Base-by-base conservation (phyloP, 2,329 filamentous ascomycete genomes). In the Akanthomyces lecanii region DNA sequence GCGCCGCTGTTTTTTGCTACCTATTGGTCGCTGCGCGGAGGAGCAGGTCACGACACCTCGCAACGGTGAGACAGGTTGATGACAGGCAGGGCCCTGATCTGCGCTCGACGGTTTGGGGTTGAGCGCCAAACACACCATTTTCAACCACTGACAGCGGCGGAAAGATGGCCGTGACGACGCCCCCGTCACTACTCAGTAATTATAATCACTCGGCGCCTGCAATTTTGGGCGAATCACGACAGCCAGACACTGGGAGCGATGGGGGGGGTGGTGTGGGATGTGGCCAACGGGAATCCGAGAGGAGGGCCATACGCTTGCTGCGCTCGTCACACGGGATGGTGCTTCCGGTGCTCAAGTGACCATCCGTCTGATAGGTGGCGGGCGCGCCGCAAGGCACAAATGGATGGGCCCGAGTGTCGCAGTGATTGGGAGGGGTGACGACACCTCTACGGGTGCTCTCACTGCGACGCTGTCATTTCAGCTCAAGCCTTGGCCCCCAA, bases 381-480 rank as follows among this genome's bases (percentile, higher is more conserved):
- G 48, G 8, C 48, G 48, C 48, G 48, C 48, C 28, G 48, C 48
- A 51, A 57, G 28, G 40, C 25, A 56, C 25, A 44, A 44, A 14
- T 25, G 16, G n/a, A 21, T 8, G 28, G 18, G 25, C 16, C 53
- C 5, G 11, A n/a, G 21, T 53, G 50, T 38, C n/a, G n/a, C n/a
- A 21, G 53, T 23, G 18, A 30, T 55, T 42, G 28, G 25, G 25
- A 16, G 25, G 42, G 30, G 40, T 45, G 54, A 47, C n/a, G 28
- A 36, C 25, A 33, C 25, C 23, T 36, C 12, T 23, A 42, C 42
- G 42, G 42, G 30, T 28, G 33, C 7, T 3, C n/a, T 28, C 28
- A 28, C 30, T 57, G n/a, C 55, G 42, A 57, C 55, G 55, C 42
- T 57, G 55, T 47, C 33, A 59, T 59, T 59, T 59, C 56, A 59